Evolutionary conservation across 2,329 filamentous ascomycete genomes (phyloP), one percentile per base, ranked within the genome.

Genomic region (Calonectria naviculata): DNA sequence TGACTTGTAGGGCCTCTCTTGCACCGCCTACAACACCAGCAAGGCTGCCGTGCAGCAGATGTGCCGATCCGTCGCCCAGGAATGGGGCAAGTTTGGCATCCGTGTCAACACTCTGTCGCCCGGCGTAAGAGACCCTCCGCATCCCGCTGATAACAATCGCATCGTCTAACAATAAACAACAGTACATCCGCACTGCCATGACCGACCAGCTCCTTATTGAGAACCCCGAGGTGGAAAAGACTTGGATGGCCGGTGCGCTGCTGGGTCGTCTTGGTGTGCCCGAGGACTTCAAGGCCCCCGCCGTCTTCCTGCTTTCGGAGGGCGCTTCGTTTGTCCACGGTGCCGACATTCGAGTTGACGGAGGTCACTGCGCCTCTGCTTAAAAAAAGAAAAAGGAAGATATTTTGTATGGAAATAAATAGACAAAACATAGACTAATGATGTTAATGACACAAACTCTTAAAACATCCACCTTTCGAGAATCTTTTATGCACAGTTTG

Each of bases 31-130:
- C 83, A 92, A 92, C 79, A 85, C 89, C 26, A 89, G 87, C 41
- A 92, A 92, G 80, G 89, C 89, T 12, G 90, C 87, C 19, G 89
- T 92, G 0, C 85, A 90, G 63, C 89, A 92, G 76, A 85, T 92
- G 54, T 88, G 84, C 24, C 86, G 89, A 46, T 91, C 90, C 61
- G 83, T 92, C 4, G 90, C 90, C 7, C 83, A 88, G 24, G 90
- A 92, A 83, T 92, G 90, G 90, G 90, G 89, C 24, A 82, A 86
- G 67, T 84, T 90, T 79, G 89, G 88, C 29, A 93, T 93, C 66
- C 86, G 91, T 10, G 88, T 93, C 71, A 93, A 93, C 80, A 92
- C 89, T 1, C 84, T 93, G 54, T 92, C 89, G 54, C 91, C 91
- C 0, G 91, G 91, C 3, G 83, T 85, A 81, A 71, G 81, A 77